Evolutionary conservation across 805 yeast species (phyloP).

Genomic region (Metschnikowia koreensis): DNA sequence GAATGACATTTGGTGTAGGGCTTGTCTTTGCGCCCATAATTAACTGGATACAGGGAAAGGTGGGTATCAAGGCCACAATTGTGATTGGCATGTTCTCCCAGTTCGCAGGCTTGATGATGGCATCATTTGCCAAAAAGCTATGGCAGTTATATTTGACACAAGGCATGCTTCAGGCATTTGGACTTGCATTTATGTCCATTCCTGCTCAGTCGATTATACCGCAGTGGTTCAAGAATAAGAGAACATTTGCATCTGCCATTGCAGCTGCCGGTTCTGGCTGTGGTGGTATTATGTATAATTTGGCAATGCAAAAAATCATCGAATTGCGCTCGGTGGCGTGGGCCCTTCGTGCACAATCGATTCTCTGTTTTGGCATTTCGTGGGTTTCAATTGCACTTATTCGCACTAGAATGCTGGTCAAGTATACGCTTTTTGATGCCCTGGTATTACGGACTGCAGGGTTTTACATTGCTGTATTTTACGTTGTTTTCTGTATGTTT

Average conservation of each 20-base stretch:
- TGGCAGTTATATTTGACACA: conserved; percentile 73
- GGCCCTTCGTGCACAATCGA: conserved; percentile 48
- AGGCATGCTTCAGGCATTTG: conserved; percentile 60
- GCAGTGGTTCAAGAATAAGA: conserved; percentile 64
- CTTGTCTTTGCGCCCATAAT: conserved; percentile 58
- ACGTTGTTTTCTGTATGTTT: conserved; percentile 48
- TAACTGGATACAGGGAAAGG: conserved; percentile 47
- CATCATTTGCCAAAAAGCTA: conserved; percentile 53
- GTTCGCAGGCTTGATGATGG: conserved; percentile 55
- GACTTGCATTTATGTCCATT: conserved; percentile 54
- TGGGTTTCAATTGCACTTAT: conserved; percentile 16
- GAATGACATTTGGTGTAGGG: conserved; percentile 59
- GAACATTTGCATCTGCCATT: conserved; percentile 55
- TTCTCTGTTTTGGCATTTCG: conserved; percentile 16
- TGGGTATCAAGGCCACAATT: conserved; percentile 48
- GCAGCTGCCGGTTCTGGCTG: conserved; percentile 48
- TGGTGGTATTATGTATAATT: conserved; percentile 52
- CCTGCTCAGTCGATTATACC: conserved; percentile 63
- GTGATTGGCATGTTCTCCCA: conserved; percentile 49
- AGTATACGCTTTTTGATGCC: conserved; percentile 39
- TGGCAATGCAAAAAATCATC: conserved; percentile 41
- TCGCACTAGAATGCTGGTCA: conserved; percentile 20
- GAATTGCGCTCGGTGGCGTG: conserved; percentile 39
- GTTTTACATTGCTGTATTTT: conserved; percentile 40
- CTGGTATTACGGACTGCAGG: conserved; percentile 40